phyloP scores from a whole-genome alignment of 2,329 filamentous ascomycete genomes.

The Karstenula rhodostoma region DNA sequence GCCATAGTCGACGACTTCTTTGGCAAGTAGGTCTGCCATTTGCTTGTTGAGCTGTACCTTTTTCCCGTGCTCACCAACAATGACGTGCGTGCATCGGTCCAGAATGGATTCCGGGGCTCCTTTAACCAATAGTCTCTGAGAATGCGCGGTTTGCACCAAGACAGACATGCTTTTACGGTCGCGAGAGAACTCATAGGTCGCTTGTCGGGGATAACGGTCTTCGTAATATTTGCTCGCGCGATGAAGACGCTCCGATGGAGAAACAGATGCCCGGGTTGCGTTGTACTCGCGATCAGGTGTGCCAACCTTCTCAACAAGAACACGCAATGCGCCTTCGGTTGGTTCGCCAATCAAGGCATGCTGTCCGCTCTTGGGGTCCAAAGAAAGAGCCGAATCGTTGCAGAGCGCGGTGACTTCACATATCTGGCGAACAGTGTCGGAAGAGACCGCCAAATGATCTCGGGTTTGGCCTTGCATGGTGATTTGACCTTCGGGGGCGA shows the following conservation, averaged over 20 bases:
- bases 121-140: slow-evolving; percentile 90
- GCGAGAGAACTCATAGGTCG: slow-evolving; percentile 95
- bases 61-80: slow-evolving; percentile 81
- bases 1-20: slow-evolving; percentile 88
- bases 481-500: slow-evolving; percentile 82
- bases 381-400: slow-evolving; percentile 85
- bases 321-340: slow-evolving; percentile 91
- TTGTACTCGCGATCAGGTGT: slow-evolving; percentile 73
- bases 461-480: slow-evolving; percentile 72
- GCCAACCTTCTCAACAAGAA: slow-evolving; percentile 92
- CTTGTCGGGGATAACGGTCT: slow-evolving; percentile 74
- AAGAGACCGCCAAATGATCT: slow-evolving; percentile 73
- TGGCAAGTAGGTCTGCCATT: slow-evolving; percentile 73
- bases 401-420: slow-evolving; percentile 76
- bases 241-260: slow-evolving; percentile 72
- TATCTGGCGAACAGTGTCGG: slow-evolving; percentile 81
- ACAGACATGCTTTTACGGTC: slow-evolving; percentile 99
- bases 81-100: slow-evolving; percentile 84
- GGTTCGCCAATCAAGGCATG: slow-evolving; percentile 91
- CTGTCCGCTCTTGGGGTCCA: slow-evolving; percentile 76
- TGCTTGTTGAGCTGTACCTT: slow-evolving; percentile 75
- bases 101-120: slow-evolving; percentile 94
- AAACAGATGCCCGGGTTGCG: slow-evolving; percentile 56
- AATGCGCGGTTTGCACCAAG: slow-evolving; percentile 73
- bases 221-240: slow-evolving; percentile 87